These are phyloP conservation scores for Aquilaria sinensis DNA, from an alignment of 345 rosid species.

Conservation along the genomic window DNA sequence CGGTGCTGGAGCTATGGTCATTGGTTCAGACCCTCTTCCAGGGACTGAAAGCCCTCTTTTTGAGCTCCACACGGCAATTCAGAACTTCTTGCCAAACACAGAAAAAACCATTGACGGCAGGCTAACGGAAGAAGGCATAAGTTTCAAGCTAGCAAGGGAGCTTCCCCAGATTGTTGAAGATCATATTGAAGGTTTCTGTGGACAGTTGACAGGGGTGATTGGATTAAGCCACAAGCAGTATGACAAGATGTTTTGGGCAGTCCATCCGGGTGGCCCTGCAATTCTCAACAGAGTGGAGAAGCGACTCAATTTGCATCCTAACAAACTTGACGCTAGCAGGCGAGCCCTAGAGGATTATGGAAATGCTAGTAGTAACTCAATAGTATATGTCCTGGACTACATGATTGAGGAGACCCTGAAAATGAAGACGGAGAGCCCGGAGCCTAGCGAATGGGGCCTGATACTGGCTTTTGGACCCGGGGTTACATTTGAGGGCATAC, in stretches of 20 bases:
- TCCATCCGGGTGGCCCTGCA: constrained; percentile 99
- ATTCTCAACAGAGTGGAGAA: constrained; percentile 83
- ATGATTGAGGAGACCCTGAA: constrained; percentile 74
- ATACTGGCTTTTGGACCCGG: constrained; percentile 97
- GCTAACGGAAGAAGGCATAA: constrained; percentile 86
- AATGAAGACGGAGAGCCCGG: constrained; percentile 18
- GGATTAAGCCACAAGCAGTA: constrained; percentile 46
- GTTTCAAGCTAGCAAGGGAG: constrained; percentile 83
- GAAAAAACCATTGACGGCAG: constrained; percentile 80
- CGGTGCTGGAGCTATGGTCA: constrained; percentile 83
- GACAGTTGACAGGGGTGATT: constrained; percentile 40
- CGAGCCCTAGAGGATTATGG: constrained; percentile 90
- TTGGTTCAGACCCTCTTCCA: constrained; percentile 64
- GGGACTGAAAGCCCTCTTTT: constrained; percentile 63
- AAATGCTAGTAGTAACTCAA: constrained; percentile 91
- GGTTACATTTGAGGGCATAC: constrained; percentile 93
- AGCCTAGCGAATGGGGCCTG: constrained; percentile 61
- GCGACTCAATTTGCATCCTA: constrained; percentile 62
- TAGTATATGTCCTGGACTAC: constrained; percentile 86
- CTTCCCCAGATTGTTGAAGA: constrained; percentile 95
- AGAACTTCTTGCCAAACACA: constrained; percentile 73
- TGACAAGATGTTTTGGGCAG: constrained; percentile 88
- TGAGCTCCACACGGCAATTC: constrained; percentile 83
- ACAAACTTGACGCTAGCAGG: constrained; percentile 75
- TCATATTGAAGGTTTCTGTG: constrained; percentile 74